Base-by-base conservation (phyloP, 768 basidiomycete species). In the Leccinum boreale region DNA sequence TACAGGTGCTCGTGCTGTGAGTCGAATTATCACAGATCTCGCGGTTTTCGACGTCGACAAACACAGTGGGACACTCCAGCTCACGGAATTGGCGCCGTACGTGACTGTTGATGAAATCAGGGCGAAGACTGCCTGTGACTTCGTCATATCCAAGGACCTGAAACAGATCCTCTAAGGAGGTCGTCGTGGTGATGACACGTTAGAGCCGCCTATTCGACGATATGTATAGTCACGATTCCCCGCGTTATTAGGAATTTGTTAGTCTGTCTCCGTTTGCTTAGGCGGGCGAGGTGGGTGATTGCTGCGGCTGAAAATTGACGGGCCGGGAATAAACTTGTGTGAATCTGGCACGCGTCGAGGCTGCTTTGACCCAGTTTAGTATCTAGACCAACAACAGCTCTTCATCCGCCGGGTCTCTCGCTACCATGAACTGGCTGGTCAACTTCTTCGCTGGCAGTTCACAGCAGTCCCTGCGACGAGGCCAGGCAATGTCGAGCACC, bases 1-100 rank as follows among this genome's bases (percentile, higher is more conserved):
- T 50, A 96, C 94, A 0, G 94, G 94, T 11, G 89, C 90, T 17
- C 79, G 87, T 42, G 81, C 89, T 28, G 90, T 96, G 59, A 92
- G 90, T 76, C 85, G 85, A 56, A 94, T 96, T 67, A 85, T 97
- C 73, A 96, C 93, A 0, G 93, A 96, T 65, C 82, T 96, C 15
- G 87, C 85, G 26, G 92, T 92, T 33, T 96, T 98, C 71, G 81
- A 90, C 57, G 89, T 96, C 31, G 89, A 97, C 72, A 79, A 92
- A 47, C 67, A 72, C 31, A 80, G 77, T 50, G 90, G 92, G 15
- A 80, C 79, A 62, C 77, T 96, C 71, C 81, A 79, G 55, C 76
- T 96, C 67, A 83, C 77, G 36, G 94, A 96, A 73, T 64, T 90
- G 52, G 90, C 89, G 3, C 82, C 87, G 62, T 91, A 91, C 9